Evolutionary conservation across 495 filamentous ascomycete genomes (phyloP).

Genomic region (Viridothelium virens): DNA sequence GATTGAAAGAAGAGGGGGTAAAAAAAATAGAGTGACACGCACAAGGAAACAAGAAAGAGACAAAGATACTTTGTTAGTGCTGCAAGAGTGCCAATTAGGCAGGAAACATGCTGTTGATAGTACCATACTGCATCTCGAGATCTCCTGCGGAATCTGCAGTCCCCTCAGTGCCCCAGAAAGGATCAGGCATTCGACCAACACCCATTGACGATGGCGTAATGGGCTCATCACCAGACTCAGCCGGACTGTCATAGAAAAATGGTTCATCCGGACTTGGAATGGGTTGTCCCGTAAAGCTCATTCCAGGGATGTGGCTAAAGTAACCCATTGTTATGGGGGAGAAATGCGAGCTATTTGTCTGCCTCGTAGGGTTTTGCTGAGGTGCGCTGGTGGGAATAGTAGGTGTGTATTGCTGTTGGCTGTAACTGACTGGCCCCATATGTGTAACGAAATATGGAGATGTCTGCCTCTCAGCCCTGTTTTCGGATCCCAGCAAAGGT

Average conservation of each 20-base stretch:
- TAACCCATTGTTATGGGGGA: background rate
- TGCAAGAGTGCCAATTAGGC: background rate
- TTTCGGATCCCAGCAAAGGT: background rate
- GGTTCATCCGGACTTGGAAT: conserved; percentile 11
- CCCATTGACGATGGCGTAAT: conserved; percentile 17
- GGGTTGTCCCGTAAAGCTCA: conserved; percentile 9
- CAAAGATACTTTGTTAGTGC: background rate
- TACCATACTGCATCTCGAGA: background rate
- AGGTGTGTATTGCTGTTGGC: background rate
- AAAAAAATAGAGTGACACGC: background rate
- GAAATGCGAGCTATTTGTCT: background rate
- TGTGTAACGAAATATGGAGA: conserved; percentile 8
- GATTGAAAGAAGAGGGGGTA: background rate
- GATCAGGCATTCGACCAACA: conserved; percentile 3
- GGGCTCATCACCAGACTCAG: conserved; percentile 18
- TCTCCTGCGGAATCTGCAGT: background rate
- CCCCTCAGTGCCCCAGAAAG: background rate
- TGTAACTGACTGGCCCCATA: background rate
- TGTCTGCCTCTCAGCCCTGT: conserved; percentile 5
- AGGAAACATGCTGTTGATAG: background rate
- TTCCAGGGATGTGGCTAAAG: background rate
- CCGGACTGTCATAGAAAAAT: conserved; percentile 19
- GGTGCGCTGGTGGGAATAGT: background rate
- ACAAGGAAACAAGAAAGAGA: background rate
- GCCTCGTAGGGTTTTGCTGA: background rate